Base-by-base conservation (phyloP, 169 alveolate species). In the Plasmodium berghei region DNA sequence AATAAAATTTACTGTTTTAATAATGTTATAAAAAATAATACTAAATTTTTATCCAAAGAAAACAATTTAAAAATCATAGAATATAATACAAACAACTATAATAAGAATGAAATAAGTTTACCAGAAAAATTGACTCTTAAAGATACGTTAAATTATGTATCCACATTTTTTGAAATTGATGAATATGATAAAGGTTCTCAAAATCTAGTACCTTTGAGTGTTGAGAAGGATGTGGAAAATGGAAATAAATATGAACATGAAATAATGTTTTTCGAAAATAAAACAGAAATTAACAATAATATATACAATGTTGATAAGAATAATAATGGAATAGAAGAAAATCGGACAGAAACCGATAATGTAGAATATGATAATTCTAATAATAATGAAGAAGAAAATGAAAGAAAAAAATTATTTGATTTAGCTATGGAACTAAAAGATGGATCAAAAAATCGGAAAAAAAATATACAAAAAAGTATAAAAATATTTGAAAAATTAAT, bases 341-440 rank as follows among this genome's bases (percentile, higher is more conserved):
- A 4, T 45, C 28, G 9, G 42, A 59, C n/a, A 26, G 12, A 12
- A 22, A 77, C 18, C 9, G 26, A 4, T 55, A 22, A 63, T 20
- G 16, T 16, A 55, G 63, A 52, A 49, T 34, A 34, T 34, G 42
- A 34, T 34, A 28, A 28, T 5, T 1, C 22, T 20, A 49, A 24
- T 8, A 42, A 40, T 52, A 52, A 72, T 34, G 73, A 49, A n/a
- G 67, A 70, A 1, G 73, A 49, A 56, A 16, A 12, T 6, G 61
- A 86, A 8, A 16, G 91, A 20, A 46, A 52, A 34, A 59, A 48
- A 8, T 22, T 71, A 24, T 86, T 86, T 56, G 54, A 71, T 1
- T 40, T 69, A 1, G 91, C 91, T 10, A 61, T 86, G 48, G 91
- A 86, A 45, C 40, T 86, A 18, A 86, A 86, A 48, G 66, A 71